Conservation (phyloP, 1,284 basidiomycete genomes). For the Marasmius tenuissimus region DNA sequence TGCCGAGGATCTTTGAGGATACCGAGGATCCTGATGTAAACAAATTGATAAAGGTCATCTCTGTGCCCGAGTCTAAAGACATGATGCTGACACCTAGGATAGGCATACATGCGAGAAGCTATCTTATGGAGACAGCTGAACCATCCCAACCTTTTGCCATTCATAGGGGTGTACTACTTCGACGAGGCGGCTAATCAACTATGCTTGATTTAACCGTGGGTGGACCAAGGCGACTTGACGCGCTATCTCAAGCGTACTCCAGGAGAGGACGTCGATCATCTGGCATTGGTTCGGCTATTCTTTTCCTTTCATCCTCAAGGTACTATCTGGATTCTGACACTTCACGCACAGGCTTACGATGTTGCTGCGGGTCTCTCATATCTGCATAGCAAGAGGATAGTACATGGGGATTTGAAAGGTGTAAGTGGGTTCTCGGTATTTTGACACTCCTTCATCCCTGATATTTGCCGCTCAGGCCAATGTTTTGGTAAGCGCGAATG, state of each 20-base stretch:
- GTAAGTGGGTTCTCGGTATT: conserved; percentile 21
- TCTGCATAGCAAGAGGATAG: conserved; percentile 29
- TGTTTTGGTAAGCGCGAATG: conserved; percentile 24
- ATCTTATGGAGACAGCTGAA: neutral
- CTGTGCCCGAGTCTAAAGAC: too few relatives aligned
- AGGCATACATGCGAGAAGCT: neutral
- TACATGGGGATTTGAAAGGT: conserved; percentile 39
- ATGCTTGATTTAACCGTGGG: conserved; percentile 25
- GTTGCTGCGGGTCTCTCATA: conserved; percentile 32
- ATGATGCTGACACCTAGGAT: neutral
- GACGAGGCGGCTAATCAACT: neutral
- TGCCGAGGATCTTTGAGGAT: too few relatives aligned
- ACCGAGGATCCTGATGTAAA: too few relatives aligned
- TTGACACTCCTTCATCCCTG: too few relatives aligned
- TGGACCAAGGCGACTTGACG: conserved; percentile 32
- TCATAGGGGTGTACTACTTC: neutral
- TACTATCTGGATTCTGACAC: too few relatives aligned
- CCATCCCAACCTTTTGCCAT: neutral
- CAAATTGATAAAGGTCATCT: too few relatives aligned
- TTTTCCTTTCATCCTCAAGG: neutral
- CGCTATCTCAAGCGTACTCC: conserved; percentile 19
- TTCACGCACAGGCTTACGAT: conserved; percentile 20
- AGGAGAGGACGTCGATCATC: conserved; percentile 17
- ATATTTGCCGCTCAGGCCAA: neutral
- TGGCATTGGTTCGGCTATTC: conserved; percentile 18